phyloP scores from a whole-genome alignment of 2,329 filamentous ascomycete species.

The Colletotrichum cereale region DNA sequence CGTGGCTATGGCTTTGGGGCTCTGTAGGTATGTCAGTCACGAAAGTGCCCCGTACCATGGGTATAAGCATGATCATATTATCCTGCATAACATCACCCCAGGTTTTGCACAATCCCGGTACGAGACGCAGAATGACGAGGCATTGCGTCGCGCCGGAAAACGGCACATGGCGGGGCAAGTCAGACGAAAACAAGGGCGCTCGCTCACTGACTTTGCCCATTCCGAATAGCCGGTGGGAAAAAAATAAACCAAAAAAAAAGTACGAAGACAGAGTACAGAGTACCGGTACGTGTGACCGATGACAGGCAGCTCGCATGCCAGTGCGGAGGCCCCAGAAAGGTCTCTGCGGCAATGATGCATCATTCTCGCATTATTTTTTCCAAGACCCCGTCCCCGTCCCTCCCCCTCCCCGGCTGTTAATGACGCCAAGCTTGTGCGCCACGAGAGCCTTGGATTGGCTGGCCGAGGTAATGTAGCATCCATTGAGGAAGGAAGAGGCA shows the following conservation, averaged over 20 bases:
- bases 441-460: slow-evolving; percentile 23
- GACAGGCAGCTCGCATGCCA: slow-evolving; percentile 10
- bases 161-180: slow-evolving; percentile 27
- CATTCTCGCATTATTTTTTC: slow-evolving; percentile 10
- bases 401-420: slow-evolving; percentile 34
- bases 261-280: neutral
- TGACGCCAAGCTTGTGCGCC: slow-evolving; percentile 36
- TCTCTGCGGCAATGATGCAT: slow-evolving; percentile 38
- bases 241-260: slow-evolving; percentile 43
- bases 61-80: neutral
- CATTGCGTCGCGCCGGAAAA: slow-evolving; percentile 6
- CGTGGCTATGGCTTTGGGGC: too few relatives aligned
- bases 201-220: slow-evolving; percentile 53
- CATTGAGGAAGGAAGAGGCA: slow-evolving; percentile 22
- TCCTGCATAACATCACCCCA: slow-evolving; percentile 22
- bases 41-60: too few relatives aligned
- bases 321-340: slow-evolving; percentile 22
- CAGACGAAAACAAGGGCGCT: slow-evolving; percentile 58
- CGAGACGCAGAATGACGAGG: slow-evolving; percentile 22
- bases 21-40: too few relatives aligned
- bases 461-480: neutral
- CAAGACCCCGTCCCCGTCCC: slow-evolving; percentile 9
- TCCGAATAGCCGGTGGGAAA: slow-evolving; percentile 50
- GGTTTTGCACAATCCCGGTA: slow-evolving; percentile 23
- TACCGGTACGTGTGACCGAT: neutral